Percentiles rank a stretch among this genome's conserved stretches.
phyloP scores from a whole-genome alignment of 257 asterid genomes.

The Solanum raphanifolium region DNA sequence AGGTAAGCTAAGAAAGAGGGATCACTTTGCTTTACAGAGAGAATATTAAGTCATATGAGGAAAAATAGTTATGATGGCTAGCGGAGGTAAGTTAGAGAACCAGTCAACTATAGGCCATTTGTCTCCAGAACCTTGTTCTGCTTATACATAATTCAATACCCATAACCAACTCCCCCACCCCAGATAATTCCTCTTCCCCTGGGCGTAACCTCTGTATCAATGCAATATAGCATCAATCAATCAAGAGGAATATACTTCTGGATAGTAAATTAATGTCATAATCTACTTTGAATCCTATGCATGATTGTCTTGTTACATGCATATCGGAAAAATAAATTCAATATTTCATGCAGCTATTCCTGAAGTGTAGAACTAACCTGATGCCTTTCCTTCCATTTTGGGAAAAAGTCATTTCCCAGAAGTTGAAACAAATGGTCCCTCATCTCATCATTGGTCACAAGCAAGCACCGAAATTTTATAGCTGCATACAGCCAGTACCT shows the following conservation, averaged over 20 bases:
- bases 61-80: background rate
- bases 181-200: background rate
- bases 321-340: background rate
- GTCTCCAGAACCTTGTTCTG: background rate
- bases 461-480: constrained; percentile 54
- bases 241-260: background rate
- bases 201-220: background rate
- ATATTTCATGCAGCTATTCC: background rate
- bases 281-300: background rate
- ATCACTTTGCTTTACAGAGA: background rate
- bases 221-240: background rate
- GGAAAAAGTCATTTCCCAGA: constrained; percentile 80
- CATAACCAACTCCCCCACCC: background rate
- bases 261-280: background rate
- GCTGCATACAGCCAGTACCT: constrained; percentile 99
- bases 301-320: background rate
- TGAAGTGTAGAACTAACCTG: constrained; percentile 37
- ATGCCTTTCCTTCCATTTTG: constrained; percentile 92
- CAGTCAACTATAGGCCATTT: background rate
- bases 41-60: background rate
- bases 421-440: constrained; percentile 87
- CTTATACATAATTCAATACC: background rate
- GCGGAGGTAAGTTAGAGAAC: background rate
- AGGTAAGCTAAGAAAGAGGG: background rate
- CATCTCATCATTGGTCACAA: constrained; percentile 92